phyloP scores from a whole-genome alignment of 345 rosid species.

The Bruguiera gymnorhiza region DNA sequence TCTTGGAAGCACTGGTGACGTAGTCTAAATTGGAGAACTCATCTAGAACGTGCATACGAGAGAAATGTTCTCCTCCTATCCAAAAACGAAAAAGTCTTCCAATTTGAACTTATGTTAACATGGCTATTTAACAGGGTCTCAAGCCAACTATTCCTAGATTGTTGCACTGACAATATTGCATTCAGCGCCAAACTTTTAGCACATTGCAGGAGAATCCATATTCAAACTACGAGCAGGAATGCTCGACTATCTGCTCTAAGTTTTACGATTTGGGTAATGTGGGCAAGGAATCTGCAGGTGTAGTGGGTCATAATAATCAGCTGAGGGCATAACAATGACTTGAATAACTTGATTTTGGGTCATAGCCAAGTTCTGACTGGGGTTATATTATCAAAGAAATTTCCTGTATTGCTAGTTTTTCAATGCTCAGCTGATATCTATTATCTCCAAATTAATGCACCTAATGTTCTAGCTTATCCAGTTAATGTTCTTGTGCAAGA shows the following conservation, averaged over 20 bases:
- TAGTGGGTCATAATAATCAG: slow-evolving; percentile 7
- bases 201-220: not conserved
- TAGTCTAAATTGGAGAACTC: slow-evolving; percentile 83
- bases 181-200: too few relatives aligned
- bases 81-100: slow-evolving; percentile 74
- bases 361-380: too few relatives aligned
- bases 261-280: slow-evolving; percentile 74
- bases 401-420: too few relatives aligned
- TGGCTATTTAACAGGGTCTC: slow-evolving; percentile 94
- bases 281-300: slow-evolving; percentile 32
- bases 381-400: too few relatives aligned
- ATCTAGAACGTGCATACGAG: slow-evolving; percentile 60
- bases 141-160: slow-evolving; percentile 97
- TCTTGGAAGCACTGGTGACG: slow-evolving; percentile 86
- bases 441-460: too few relatives aligned
- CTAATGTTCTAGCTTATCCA: too few relatives aligned
- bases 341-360: slow-evolving; percentile 45
- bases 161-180: too few relatives aligned
- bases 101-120: slow-evolving; percentile 80
- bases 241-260: slow-evolving; percentile 60
- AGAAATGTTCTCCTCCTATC: slow-evolving; percentile 64
- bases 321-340: slow-evolving; percentile 37
- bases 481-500: too few relatives aligned
- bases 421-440: too few relatives aligned
- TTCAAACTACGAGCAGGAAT: slow-evolving; percentile 8